These are phyloP conservation scores for Globisporangium cederbergense DNA, from an alignment of 352 stramenopile genomes.

Conservation along the genomic window DNA sequence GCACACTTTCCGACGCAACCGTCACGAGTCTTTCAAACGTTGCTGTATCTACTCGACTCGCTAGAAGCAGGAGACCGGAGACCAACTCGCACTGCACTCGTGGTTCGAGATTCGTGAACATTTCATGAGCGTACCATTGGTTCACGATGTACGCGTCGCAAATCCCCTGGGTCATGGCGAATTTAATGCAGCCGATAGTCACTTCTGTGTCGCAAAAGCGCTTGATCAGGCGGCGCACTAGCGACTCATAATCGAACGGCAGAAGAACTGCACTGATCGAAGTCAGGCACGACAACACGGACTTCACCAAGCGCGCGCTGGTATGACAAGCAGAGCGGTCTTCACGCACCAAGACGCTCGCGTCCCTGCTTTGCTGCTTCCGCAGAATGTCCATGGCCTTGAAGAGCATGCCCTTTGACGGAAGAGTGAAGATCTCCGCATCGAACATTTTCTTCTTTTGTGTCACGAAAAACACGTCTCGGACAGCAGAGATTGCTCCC, in stretches of 20 bases:
- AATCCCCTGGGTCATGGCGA: slow-evolving; percentile 32
- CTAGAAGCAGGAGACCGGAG: not conserved
- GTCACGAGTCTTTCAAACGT: slow-evolving; percentile 4
- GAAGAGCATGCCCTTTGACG: slow-evolving; percentile 23
- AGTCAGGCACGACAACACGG: slow-evolving; percentile 13
- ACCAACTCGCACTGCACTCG: slow-evolving; percentile 11
- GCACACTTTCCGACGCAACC: not conserved
- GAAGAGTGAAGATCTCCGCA: slow-evolving; percentile 33
- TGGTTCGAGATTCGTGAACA: not conserved
- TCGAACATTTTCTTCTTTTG: slow-evolving; percentile 55
- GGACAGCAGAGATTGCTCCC: slow-evolving; percentile 29
- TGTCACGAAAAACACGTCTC: slow-evolving; percentile 31
- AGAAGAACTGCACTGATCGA: slow-evolving; percentile 7
- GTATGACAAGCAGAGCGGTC: not conserved
- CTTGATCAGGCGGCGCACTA: slow-evolving; percentile 14
- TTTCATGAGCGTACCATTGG: slow-evolving; percentile 16
- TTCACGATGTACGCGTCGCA: slow-evolving; percentile 31
- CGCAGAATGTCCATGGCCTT: slow-evolving; percentile 35
- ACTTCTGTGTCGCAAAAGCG: slow-evolving; percentile 16
- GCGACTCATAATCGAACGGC: slow-evolving; percentile 13
- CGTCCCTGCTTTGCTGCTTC: slow-evolving; percentile 17
- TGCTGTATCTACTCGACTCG: slow-evolving; percentile 1
- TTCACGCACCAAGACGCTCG: not conserved
- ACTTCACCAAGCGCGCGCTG: slow-evolving; percentile 5
- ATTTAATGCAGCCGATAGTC: slow-evolving; percentile 26